Evolutionary conservation across 306 rosid genomes (phyloP), one percentile per base, ranked within the genome.

Genomic region (Prunus mume): DNA sequence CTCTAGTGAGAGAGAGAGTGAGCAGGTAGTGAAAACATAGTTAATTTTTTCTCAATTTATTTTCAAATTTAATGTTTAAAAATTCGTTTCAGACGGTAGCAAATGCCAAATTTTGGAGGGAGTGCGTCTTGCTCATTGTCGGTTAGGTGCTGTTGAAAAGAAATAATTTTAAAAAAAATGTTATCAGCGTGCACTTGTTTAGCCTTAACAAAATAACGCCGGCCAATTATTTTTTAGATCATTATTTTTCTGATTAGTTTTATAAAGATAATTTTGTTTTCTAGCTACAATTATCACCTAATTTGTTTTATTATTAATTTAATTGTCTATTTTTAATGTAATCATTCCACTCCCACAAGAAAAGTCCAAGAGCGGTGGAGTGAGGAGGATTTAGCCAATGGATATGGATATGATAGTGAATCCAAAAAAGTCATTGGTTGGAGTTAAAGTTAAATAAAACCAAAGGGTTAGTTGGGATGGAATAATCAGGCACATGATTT

Each of bases 21-120:
- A 41, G 68, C 47, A 41, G 13, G 27, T 2, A 56, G 3, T 56
- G 62, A 56, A 56, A 56, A 22, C 28, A 56, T 56, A 12, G 12
- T 56, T 56, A 25, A 10, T 9, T 56, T 61, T 24, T 28, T 18
- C 13, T 67, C 11, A 1, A 45, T 18, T 12, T 1, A 7, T 25
- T 22, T 60, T 78, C 1, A 61, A 49, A 15, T 55, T 57, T 55
- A 12, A 2, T 1, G 17, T 22, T 46, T 2, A 54, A 74, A 28
- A 61, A 56, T 34, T 3, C 30, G 32, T 63, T 32, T 38, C 34
- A 15, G 71, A 47, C 83, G 83, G 83, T 81, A 56, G 80, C 10
- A 12, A 74, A 28, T 2, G 62, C 47, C 79, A 12, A 76, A 18
- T 12, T 80, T 61, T 65, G 50, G 62, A 80, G 49, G 66, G 66